Conservation (phyloP, 129 eudicot species). For the Oenanthe sinensis region DNA sequence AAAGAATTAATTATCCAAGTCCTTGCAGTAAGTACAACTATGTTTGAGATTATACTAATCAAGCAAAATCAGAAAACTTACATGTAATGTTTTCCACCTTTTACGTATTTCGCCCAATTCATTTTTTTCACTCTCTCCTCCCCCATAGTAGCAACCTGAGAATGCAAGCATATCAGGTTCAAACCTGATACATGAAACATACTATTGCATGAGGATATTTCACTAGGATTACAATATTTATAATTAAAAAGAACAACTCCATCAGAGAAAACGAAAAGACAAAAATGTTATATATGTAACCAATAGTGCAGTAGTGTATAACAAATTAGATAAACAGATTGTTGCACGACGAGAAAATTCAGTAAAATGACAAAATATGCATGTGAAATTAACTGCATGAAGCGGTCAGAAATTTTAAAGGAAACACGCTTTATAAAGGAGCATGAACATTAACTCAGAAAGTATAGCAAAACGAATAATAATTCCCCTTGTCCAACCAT, state of each 20-base stretch:
- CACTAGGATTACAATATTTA: not conserved
- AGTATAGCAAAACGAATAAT: not conserved
- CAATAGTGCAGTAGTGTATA: not conserved
- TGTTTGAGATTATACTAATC: not conserved
- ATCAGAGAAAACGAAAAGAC: not conserved
- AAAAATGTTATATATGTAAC: not conserved
- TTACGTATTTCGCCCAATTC: conserved; percentile 62
- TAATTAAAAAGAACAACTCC: not conserved
- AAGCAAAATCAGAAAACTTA: conserved; percentile 10
- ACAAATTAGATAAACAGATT: not conserved
- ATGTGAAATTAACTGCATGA: too few species aligned
- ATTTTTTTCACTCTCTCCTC: conserved; percentile 73
- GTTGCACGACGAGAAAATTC: not conserved
- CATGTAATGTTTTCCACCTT: conserved; percentile 96
- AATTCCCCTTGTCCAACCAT: not conserved
- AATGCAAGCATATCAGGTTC: conserved; percentile 98
- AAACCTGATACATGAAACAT: conserved; percentile 51
- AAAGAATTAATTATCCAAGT: not conserved
- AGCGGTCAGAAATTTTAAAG: too few species aligned
- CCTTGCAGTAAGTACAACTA: not conserved
- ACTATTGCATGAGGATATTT: conserved; percentile 19
- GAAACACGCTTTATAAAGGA: not conserved
- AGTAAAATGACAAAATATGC: not conserved
- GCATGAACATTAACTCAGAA: not conserved
- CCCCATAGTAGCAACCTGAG: conserved; percentile 95